Conservation (phyloP, 768 basidiomycete species). For the Lactarius sp. region DNA sequence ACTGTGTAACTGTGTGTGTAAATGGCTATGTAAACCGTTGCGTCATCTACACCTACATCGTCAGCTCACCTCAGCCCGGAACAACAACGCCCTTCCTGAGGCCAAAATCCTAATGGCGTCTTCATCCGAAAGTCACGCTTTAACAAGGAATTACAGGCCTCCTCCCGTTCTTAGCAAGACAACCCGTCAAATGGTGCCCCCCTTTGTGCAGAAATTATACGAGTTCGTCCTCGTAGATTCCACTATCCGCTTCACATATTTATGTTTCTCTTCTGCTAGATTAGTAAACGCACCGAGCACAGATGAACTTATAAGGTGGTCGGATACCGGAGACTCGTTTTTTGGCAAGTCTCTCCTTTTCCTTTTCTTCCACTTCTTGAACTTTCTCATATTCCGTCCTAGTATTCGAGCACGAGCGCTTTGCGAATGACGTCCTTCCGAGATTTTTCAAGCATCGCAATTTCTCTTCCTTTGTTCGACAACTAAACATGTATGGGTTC, state of each 20-base stretch:
- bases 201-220: slow-evolving; percentile 90
- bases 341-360: slow-evolving; percentile 50
- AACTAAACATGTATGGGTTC: slow-evolving; percentile 95
- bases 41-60: no score
- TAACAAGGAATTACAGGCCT: slow-evolving; percentile 43
- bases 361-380: slow-evolving; percentile 4
- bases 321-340: slow-evolving; percentile 86
- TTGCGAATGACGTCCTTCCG: slow-evolving; percentile 84
- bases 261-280: slow-evolving; percentile 38
- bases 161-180: slow-evolving; percentile 42
- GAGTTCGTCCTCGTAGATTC: slow-evolving; percentile 50
- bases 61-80: no score
- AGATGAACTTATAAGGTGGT: slow-evolving; percentile 86
- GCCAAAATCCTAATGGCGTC: background rate
- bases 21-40: no score
- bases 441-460: slow-evolving; percentile 98
- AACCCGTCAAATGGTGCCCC: slow-evolving; percentile 58
- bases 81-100: no score
- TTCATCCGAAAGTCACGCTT: slow-evolving; percentile 48
- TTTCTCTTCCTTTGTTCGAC: slow-evolving; percentile 87
- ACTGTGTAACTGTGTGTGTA: no score
- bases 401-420: slow-evolving; percentile 91
- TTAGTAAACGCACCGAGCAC: slow-evolving; percentile 89
- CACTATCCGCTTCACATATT: slow-evolving; percentile 16
- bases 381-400: slow-evolving; percentile 5